A percentile compares a stretch with the other conserved stretches of the same genome.
These are phyloP conservation scores for Boletus eberwhitei DNA, from an alignment of 768 basidiomycete genomes.

Conservation along the genomic window DNA sequence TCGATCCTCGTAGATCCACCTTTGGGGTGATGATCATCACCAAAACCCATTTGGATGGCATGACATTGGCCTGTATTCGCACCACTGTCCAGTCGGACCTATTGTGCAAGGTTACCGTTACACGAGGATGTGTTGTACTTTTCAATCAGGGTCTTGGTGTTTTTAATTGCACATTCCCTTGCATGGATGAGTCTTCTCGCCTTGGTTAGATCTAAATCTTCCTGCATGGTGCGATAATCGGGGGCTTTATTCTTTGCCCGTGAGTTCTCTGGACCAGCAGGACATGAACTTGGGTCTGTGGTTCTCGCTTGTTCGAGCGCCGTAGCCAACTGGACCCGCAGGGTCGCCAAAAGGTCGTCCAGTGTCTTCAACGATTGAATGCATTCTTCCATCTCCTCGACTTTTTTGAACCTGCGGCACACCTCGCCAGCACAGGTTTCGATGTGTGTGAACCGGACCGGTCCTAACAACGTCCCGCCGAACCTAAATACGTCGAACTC, in stretches of 20 bases:
- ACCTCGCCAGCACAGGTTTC: constrained; percentile 74
- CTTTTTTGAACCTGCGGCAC: constrained; percentile 61
- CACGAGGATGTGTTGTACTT: constrained; percentile 29
- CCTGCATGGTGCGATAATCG: constrained; percentile 45
- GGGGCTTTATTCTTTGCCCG: constrained; percentile 27
- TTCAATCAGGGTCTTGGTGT: constrained; percentile 53
- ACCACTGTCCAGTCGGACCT: not conserved
- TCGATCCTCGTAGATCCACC: not conserved
- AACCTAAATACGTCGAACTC: constrained; percentile 45
- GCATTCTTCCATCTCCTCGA: constrained; percentile 65
- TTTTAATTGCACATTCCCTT: constrained; percentile 64
- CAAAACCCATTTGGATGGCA: not conserved
- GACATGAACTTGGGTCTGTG: not conserved
- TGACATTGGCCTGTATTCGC: not conserved
- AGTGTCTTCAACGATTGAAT: constrained; percentile 54
- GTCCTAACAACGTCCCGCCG: constrained; percentile 78
- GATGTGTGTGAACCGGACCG: constrained; percentile 72
- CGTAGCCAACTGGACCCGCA: constrained; percentile 44
- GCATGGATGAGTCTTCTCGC: constrained; percentile 66
- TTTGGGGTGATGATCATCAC: not conserved
- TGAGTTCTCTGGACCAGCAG: not conserved
- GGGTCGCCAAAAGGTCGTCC: constrained; percentile 56
- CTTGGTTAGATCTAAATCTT: constrained; percentile 52
- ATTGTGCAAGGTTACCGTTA: not conserved
- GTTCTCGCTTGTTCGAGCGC: not conserved